Evolutionary conservation across 345 rosid genomes (phyloP).

Genomic region (Eutrema yunnanense): DNA sequence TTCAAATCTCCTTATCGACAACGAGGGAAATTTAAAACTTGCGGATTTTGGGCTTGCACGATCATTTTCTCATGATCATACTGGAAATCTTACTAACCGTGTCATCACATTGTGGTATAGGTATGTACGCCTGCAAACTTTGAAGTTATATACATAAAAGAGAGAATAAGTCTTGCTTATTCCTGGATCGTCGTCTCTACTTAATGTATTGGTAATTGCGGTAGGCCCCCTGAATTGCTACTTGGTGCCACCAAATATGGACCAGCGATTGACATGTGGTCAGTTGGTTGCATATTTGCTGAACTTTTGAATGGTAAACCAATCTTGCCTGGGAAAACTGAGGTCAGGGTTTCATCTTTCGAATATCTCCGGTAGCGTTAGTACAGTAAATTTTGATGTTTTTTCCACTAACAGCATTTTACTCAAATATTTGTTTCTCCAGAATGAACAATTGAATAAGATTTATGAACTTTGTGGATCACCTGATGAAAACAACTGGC

Average conservation of each 20-base stretch:
- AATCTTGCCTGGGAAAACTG: slow-evolving; percentile 89
- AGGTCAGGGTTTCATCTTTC: slow-evolving; percentile 36
- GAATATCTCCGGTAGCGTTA: neutral
- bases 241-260: slow-evolving; percentile 95
- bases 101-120: slow-evolving; percentile 98
- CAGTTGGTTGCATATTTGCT: slow-evolving; percentile 95
- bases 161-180: neutral
- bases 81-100: slow-evolving; percentile 84
- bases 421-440: neutral
- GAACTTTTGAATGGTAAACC: slow-evolving; percentile 91
- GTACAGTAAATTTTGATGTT: neutral
- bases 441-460: slow-evolving; percentile 60
- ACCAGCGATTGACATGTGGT: slow-evolving; percentile 97
- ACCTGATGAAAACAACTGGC: slow-evolving; percentile 65
- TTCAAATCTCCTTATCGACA: slow-evolving; percentile 93
- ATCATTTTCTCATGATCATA: slow-evolving; percentile 68
- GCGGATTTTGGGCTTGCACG: slow-evolving; percentile 99
- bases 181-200: neutral
- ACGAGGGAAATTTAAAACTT: slow-evolving; percentile 91
- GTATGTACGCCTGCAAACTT: slow-evolving; percentile 33
- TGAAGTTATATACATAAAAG: neutral
- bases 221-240: slow-evolving; percentile 91
- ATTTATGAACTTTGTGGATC: slow-evolving; percentile 69
- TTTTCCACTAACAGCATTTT: neutral
- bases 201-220: neutral